Percentiles rank a stretch among this genome's conserved stretches.
Evolutionary conservation across 2,329 filamentous ascomycete genomes (phyloP).

Genomic region (Hypoxylon sp.): DNA sequence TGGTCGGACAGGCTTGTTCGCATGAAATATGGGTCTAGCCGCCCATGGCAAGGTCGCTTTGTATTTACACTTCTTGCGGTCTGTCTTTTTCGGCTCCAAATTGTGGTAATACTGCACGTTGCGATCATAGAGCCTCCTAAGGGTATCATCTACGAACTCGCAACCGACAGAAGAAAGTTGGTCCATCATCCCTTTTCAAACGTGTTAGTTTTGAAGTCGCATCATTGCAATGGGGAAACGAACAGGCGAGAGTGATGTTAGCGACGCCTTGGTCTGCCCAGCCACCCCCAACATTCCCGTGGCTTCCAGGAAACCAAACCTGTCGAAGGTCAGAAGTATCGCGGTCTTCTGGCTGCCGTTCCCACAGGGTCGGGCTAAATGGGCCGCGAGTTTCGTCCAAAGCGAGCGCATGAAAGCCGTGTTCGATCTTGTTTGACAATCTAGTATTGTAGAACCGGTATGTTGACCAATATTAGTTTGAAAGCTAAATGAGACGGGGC

Average conservation of each 20-base stretch:
- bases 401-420: slow-evolving; percentile 72
- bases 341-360: slow-evolving; percentile 58
- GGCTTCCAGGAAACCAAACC: slow-evolving; percentile 79
- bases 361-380: slow-evolving; percentile 71
- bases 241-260: slow-evolving; percentile 56
- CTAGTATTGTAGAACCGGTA: slow-evolving; percentile 69
- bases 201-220: slow-evolving; percentile 1
- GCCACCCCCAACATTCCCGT: slow-evolving; percentile 79
- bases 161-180: slow-evolving; percentile 67
- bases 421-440: slow-evolving; percentile 66
- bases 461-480: slow-evolving; percentile 56
- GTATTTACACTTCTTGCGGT: slow-evolving; percentile 20
- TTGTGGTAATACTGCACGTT: slow-evolving; percentile 60
- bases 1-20: slow-evolving; percentile 63
- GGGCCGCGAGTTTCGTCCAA: slow-evolving; percentile 69
- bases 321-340: slow-evolving; percentile 63
- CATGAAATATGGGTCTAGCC: slow-evolving; percentile 62
- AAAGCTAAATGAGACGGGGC: background rate
- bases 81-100: slow-evolving; percentile 46
- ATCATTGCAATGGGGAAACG: slow-evolving; percentile 37
- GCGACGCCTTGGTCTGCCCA: slow-evolving; percentile 67
- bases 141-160: slow-evolving; percentile 59
- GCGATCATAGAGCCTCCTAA: slow-evolving; percentile 52
- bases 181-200: slow-evolving; percentile 67
- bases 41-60: slow-evolving; percentile 58